These are phyloP conservation scores for Glycyrrhiza uralensis DNA, from an alignment of 306 rosid genomes.

Conservation along the genomic window DNA sequence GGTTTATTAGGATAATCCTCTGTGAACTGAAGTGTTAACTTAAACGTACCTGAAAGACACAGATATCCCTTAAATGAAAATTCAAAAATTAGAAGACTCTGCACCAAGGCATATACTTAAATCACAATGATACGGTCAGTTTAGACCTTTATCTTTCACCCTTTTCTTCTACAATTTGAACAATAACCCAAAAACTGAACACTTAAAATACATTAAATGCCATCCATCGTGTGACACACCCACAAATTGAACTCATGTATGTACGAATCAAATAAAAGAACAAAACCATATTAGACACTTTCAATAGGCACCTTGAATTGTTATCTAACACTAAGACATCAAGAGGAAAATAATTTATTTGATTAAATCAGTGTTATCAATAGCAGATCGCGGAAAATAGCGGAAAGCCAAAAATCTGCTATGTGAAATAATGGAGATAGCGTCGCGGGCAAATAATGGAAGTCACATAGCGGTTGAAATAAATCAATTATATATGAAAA, in stretches of 20 bases:
- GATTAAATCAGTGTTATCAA: no score
- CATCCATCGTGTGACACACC: not conserved
- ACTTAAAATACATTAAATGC: not conserved
- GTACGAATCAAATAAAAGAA: conserved; percentile 8
- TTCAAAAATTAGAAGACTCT: not conserved
- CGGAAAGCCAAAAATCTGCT: no score
- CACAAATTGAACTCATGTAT: not conserved
- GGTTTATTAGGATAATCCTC: conserved; percentile 99
- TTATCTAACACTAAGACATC: not conserved
- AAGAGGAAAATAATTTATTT: not conserved
- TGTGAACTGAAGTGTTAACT: conserved; percentile 82
- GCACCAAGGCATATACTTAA: not conserved
- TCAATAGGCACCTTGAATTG: not conserved
- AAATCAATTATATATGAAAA: no score
- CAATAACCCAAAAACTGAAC: not conserved
- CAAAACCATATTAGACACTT: not conserved
- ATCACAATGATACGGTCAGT: not conserved
- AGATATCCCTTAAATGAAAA: conserved; percentile 1
- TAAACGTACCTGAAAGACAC: conserved; percentile 78
- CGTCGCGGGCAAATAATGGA: no score
- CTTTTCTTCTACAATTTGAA: not conserved
- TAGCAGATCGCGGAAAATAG: no score
- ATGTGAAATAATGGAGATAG: no score
- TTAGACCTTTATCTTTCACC: not conserved
- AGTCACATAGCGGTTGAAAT: no score